Base-by-base conservation (phyloP, 2,329 filamentous ascomycete species). In the Penicillium sp. region DNA sequence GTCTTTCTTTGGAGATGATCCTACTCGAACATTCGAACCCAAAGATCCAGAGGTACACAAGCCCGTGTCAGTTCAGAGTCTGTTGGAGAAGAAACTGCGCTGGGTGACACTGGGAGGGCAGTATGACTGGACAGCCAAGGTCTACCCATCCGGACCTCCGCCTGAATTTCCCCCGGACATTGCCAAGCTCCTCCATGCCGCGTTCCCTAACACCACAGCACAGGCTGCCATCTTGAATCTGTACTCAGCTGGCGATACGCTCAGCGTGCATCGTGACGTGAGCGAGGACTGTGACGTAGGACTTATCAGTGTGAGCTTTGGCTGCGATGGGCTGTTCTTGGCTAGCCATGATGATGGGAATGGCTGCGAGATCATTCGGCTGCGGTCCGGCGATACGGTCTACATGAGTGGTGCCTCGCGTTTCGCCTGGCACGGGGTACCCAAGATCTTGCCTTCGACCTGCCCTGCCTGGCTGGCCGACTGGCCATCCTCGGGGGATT, bases 31-130 rank as follows among this genome's bases (percentile, higher is more conserved):
- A 39, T 53, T 74, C 29, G 45, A 58, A 24, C 90, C 93, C 6
- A 88, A 89, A 50, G 86, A 96, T 64, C 79, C 88, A 0, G 60
- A 72, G 0, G 74, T 92, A n/a, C 92, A 97, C 74, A 89, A 87
- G 56, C 81, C 90, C 2, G 77, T 97, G 9, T 81, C 83, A 2
- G 78, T 89, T 49, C 78, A 83, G 45, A 86, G 87, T 66, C 84
- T 93, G 29, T 79, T 97, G 41, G 83, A 87, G 53, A 88, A 87
- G 58, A 92, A 90, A 57, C 82, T 97, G 22, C 90, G 93, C 62
- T 99, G 94, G 94, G 84, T 95, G 40, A 97, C 93, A 0, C 83
- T 99, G 3, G 94, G 94, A 46, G 93, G 92, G 0, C 94, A 97
- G 72, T 97, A 97, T 72, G 90, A 97, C 76, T 97, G 93, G 94